Evolutionary conservation across 1,139 yeast species (phyloP), one percentile per base, ranked within the genome.

Genomic region (Debaryomyces psychrophilus): DNA sequence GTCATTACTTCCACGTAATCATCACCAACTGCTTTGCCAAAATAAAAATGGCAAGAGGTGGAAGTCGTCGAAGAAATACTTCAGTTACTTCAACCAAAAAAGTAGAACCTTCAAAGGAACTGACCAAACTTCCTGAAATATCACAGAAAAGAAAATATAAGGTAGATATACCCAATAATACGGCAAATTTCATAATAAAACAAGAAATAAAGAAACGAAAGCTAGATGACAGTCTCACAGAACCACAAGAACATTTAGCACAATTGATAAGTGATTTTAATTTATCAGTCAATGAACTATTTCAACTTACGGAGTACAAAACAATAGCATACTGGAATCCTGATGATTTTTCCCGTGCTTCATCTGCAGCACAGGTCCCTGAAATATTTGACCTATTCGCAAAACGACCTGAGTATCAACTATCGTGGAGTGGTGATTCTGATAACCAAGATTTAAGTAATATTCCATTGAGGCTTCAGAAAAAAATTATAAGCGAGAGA

Each of bases 281-380:
- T 54, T 50, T 68, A 47, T 64, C 63, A 51, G 74, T 60, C 50
- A 83, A 65, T 61, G 80, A 81, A 53, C 63, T 82, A 43, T 83
- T 80, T 59, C 85, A 83, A 52, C 63, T 83, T n/a, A 77, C 72
- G 51, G 82, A 81, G 54, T 82, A 78, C 57, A 79, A 77, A 35
- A 77, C 90, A 2, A 65, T 86, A 15, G 81, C 78, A 0, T 75
- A 76, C 39, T 86, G 83, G 75, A 78, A 83, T 50, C 90, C 90
- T 0, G 55, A 62, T 5, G 81, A 76, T 40, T 71, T 71, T 50
- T 66, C 73, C 2, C 54, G 55, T 11, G 63, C 65, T 5, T 57
- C 62, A 20, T 50, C 57, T 12, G 52, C 52, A 36, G 54, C 54
- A 25, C 68, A 60, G 29, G 49, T 67, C 14, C 80, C 78, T 12